These are phyloP conservation scores for Hibiscus mutabilis DNA, from an alignment of 345 rosid genomes.

Conservation along the genomic window DNA sequence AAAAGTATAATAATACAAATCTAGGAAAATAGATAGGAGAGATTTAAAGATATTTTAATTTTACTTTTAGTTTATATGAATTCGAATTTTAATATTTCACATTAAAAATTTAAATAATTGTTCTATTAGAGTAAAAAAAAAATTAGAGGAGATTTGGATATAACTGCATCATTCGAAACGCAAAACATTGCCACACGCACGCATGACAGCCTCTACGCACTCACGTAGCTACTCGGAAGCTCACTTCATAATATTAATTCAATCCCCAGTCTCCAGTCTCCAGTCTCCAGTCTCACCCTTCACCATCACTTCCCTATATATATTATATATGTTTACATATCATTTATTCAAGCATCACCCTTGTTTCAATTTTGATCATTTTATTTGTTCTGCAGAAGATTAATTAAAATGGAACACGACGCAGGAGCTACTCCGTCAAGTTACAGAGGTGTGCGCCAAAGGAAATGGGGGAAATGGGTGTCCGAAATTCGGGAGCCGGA, in stretches of 20 bases:
- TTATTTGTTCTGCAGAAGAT: background rate
- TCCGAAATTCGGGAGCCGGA: constrained; percentile 93
- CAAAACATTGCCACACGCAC: background rate
- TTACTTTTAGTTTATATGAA: no score
- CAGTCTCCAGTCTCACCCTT: no score
- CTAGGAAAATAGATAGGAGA: no score
- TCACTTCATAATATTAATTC: background rate
- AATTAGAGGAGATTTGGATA: background rate
- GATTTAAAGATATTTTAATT: no score
- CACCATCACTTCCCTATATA: background rate
- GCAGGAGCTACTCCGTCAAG: constrained; percentile 10
- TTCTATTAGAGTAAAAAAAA: background rate
- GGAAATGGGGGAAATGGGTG: constrained; percentile 99
- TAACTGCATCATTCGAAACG: background rate
- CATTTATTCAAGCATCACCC: background rate
- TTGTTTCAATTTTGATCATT: background rate
- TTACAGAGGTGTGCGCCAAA: constrained; percentile 73
- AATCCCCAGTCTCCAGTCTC: no score
- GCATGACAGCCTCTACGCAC: background rate
- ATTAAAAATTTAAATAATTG: no score
- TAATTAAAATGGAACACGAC: background rate
- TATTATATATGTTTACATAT: no score
- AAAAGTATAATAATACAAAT: no score
- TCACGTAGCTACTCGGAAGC: background rate
- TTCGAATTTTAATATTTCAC: no score